Evolutionary conservation across 2,329 filamentous ascomycete genomes (phyloP).

Genomic region (Macrophomina pseudophaseolina): DNA sequence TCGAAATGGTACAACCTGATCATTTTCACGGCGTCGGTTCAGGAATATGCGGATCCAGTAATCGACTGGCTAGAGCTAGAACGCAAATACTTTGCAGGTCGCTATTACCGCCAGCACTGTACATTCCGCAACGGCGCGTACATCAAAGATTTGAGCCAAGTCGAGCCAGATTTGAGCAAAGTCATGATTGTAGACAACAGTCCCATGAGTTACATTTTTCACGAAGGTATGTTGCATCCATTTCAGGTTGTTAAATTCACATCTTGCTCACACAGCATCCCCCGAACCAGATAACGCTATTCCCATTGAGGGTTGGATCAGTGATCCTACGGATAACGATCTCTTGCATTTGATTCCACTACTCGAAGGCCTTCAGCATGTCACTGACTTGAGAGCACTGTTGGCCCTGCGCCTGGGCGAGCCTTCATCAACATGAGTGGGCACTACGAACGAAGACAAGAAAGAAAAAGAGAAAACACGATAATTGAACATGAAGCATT

Average conservation of each 20-base stretch:
- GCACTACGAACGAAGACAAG: constrained; percentile 21
- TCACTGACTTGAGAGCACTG: constrained; percentile 90
- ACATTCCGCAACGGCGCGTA: constrained; percentile 94
- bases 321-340: constrained; percentile 95
- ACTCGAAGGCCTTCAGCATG: constrained; percentile 93
- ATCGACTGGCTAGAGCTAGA: constrained; percentile 99
- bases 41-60: constrained; percentile 97
- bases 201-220: constrained; percentile 97
- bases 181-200: constrained; percentile 99
- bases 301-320: constrained; percentile 99
- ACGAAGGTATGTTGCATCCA: constrained; percentile 73
- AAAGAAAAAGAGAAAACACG: background rate
- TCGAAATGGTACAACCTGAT: constrained; percentile 99
- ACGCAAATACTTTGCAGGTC: constrained; percentile 90
- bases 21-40: constrained; percentile 94
- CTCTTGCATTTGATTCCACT: constrained; percentile 90
- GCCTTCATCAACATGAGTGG: constrained; percentile 38
- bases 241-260: background rate
- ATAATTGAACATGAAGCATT: background rate
- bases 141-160: constrained; percentile 95
- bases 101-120: constrained; percentile 97
- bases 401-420: constrained; percentile 89
- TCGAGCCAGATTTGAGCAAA: constrained; percentile 95
- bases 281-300: constrained; percentile 84
- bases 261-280: constrained; percentile 4